Base-by-base conservation (phyloP, 139 green algal species). In the Mesotaenium endlicherianum region DNA sequence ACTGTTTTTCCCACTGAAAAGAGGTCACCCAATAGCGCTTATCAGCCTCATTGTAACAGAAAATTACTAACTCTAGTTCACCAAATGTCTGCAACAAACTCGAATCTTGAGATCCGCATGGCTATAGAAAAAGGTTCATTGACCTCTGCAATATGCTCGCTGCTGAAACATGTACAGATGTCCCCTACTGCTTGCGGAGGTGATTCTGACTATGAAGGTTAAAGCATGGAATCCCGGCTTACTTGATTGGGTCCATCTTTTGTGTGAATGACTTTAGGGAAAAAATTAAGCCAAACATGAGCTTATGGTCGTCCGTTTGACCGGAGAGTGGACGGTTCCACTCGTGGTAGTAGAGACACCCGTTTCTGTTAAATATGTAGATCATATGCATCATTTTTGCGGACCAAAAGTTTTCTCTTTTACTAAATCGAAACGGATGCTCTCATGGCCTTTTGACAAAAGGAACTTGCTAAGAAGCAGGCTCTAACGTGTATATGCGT, bases 201-300 rank as follows among this genome's bases (percentile, higher is more conserved):
- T n/a, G n/a, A n/a, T n/a, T n/a, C n/a, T n/a, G n/a, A 64, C 26
- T n/a, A 64, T n/a, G 26, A 64, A 64, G 26, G 53, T 64, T 64
- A 64, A n/a, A 64, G 53, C 53, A 64, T 64, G 53, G 53, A 64
- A 26, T 64, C 26, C 53, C 53, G 53, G n/a, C 80, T 83, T 34
- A 81, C 80, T 81, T 86, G 34, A 86, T 58, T 40, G 95, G 94
- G 59, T 97, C 92, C 42, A 98, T 84, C 0, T 96, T 93, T 2
- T 93, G 90, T 30, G 89, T 86, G 53, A 98, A 94, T 36, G 93
- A 94, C 60, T 90, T 93, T 50, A 98, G 85, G 0, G 94, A 97
- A 91, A 96, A 98, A 71, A 97, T 92, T 1, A 98, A 89, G 0
- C 94, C 95, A 91, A 98, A 98, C 92, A 98, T 95, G 60, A 97